phyloP scores from a whole-genome alignment of 805 yeast genomes.

The Teunomyces panamensis region DNA sequence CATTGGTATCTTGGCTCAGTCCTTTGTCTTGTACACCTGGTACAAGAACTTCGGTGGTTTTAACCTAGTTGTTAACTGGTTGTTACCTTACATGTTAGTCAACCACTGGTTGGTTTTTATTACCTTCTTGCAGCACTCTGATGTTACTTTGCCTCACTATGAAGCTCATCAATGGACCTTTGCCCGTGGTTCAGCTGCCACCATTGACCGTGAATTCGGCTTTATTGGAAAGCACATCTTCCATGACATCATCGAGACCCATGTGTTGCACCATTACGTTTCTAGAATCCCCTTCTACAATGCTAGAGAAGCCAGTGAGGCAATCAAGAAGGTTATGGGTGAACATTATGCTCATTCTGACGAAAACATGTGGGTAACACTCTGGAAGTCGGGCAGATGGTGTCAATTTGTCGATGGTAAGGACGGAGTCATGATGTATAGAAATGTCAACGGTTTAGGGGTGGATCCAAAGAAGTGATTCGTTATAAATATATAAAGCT shows the following conservation, averaged over 20 bases:
- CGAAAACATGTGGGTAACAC: slow-evolving; percentile 55
- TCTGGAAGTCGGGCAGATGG: slow-evolving; percentile 57
- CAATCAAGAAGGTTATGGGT: slow-evolving; percentile 52
- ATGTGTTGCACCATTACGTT: slow-evolving; percentile 54
- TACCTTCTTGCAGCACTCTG: slow-evolving; percentile 62
- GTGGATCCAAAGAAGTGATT: slow-evolving; percentile 11
- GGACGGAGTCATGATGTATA: slow-evolving; percentile 64
- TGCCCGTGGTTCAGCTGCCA: slow-evolving; percentile 66
- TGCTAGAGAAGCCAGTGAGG: slow-evolving; percentile 52
- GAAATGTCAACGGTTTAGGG: slow-evolving; percentile 50
- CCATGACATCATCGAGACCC: slow-evolving; percentile 60
- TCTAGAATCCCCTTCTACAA: slow-evolving; percentile 56
- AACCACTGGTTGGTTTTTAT: slow-evolving; percentile 67
- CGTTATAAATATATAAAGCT: not conserved
- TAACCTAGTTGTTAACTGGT: slow-evolving; percentile 54
- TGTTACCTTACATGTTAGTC: slow-evolving; percentile 56
- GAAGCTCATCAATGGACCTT: slow-evolving; percentile 56
- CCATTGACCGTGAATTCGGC: slow-evolving; percentile 61
- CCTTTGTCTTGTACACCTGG: slow-evolving; percentile 51
- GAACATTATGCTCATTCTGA: slow-evolving; percentile 47
- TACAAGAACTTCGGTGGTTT: slow-evolving; percentile 45
- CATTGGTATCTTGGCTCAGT: slow-evolving; percentile 48
- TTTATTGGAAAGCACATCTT: slow-evolving; percentile 55
- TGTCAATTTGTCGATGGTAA: slow-evolving; percentile 73
- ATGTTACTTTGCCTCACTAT: slow-evolving; percentile 59